A percentile compares a stretch with the other conserved stretches of the same genome.
These are phyloP conservation scores for Penicillium psychrosexuale DNA, from an alignment of 2,329 filamentous ascomycete species.

Conservation along the genomic window DNA sequence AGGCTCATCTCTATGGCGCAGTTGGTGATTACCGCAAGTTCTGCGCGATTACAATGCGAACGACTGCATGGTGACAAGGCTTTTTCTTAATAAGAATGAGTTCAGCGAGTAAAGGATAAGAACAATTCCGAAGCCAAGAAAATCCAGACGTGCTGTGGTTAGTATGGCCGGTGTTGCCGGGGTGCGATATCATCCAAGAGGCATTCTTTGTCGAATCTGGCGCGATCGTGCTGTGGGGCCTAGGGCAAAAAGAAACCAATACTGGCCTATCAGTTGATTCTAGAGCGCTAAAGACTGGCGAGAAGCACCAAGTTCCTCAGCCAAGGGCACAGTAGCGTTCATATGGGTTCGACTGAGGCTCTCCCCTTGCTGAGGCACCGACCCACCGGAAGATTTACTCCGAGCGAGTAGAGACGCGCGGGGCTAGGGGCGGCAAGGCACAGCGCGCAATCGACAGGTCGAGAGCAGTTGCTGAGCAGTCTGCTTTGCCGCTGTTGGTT, in stretches of 20 bases:
- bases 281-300: constrained; percentile 5
- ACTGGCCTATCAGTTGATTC: constrained; percentile 21
- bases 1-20: constrained; percentile 20
- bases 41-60: neutral
- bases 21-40: constrained; percentile 29
- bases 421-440: constrained; percentile 27
- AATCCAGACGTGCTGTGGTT: neutral
- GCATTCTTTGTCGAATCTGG: constrained; percentile 1
- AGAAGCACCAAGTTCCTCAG: constrained; percentile 5
- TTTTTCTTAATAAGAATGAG: neutral
- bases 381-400: constrained; percentile 15
- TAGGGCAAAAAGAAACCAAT: constrained; percentile 1
- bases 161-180: constrained; percentile 1
- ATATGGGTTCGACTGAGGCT: constrained; percentile 8
- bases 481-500: constrained; percentile 30
- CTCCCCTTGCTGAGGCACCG: constrained; percentile 7
- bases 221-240: constrained; percentile 2
- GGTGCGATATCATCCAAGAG: neutral
- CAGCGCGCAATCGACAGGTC: constrained; percentile 19
- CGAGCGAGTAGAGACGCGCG: constrained; percentile 16
- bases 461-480: constrained; percentile 14
- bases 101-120: neutral
- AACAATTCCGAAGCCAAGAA: neutral
- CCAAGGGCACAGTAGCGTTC: neutral
- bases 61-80: constrained; percentile 12